Evolutionary conservation across 768 basidiomycete genomes (phyloP), one percentile per base, ranked within the genome.

Genomic region (Phylloporus rhodoxanthus): DNA sequence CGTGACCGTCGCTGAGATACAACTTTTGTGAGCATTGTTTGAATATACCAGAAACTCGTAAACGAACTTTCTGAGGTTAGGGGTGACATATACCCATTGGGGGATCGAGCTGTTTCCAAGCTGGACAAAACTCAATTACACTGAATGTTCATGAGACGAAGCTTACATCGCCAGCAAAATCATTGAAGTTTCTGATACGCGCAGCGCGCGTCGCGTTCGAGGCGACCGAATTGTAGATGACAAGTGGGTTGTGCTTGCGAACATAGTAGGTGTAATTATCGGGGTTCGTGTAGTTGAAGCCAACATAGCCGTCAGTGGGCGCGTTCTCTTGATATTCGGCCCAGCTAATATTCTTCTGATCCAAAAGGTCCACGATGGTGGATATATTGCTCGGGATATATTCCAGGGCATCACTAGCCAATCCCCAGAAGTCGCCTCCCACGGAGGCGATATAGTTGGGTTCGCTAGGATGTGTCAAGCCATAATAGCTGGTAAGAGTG

Each of bases 1-100:
- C 80, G 55, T 82, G 82, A 1, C 70, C 80, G 53, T 82, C 80
- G 60, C 82, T 73, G 43, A 74, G 30, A 17, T 33, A 5, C 1
- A 25, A 21, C 8, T 40, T 17, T 59, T 26, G 21, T 17, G 10
- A 36, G 8, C 11, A 23, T 11, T 20, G 9, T 8, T 5, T n/a
- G 29, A n/a, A 19, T 28, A 30, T 10, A 38, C 20, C 17, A 34
- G 26, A 21, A 37, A 39, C 37, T 19, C 6, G 37, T 41, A 4
- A 15, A 58, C 56, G 32, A 29, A 63, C 61, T 62, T 49, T 53
- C 50, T 55, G 38, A 79, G 68, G 62, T 84, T 82, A 20, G 82
- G 82, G 1, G 82, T 82, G 46, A 83, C 72, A 56, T 78, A 82
- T 15, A 72, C 52, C 78, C 80, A 82, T 53, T 81, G 80, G 4